Evolutionary conservation across 1,284 basidiomycete species (phyloP), one percentile per base, ranked within the genome.

Genomic region (Ceratobasidium sp.): DNA sequence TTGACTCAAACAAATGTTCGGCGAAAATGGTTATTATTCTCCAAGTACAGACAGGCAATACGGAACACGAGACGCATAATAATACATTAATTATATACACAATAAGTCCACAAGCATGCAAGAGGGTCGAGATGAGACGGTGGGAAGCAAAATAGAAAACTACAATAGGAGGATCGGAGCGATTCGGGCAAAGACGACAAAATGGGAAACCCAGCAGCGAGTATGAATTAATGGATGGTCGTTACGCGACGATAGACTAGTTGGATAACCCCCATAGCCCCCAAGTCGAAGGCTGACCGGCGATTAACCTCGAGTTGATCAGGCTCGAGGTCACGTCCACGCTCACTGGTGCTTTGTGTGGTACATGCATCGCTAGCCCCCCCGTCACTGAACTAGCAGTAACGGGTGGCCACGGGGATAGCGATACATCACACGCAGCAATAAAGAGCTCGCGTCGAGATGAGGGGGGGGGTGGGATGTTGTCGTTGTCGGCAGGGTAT

Each of bases 401-500:
- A 35, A 38, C 59, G 35, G 33, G 59, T 60, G 59, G 27, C 27
- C 59, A 20, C n/a, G 59, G 59, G 12, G 59, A 16, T 38, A 33
- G 12, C 33, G 16, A 60, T 18, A 4, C 59, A 33, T 33, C 35
- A 60, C 7, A 23, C 35, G n/a, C 35, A n/a, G 18, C 35, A 16
- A 35, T 41, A n/a, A 35, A 3, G 18, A n/a, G 59, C 33, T 33
- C 35, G 33, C 18, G 16, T 41, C 35, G 33, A n/a, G 3, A 12
- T 35, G 35, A 33, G 33, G 59, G 16, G 30, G 12, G 41, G 8
- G 41, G 4, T 6, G 5, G 35, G 18, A 38, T 41, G 35, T 60
- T 35, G 57, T 60, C 10, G 35, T 60, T 16, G 59, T 35, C 59
- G 35, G 59, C 59, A 60, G n/a, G 59, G 59, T 60, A 60, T 60